Conservation (phyloP, 2,329 filamentous ascomycete genomes). For the Penicillium sp. region DNA sequence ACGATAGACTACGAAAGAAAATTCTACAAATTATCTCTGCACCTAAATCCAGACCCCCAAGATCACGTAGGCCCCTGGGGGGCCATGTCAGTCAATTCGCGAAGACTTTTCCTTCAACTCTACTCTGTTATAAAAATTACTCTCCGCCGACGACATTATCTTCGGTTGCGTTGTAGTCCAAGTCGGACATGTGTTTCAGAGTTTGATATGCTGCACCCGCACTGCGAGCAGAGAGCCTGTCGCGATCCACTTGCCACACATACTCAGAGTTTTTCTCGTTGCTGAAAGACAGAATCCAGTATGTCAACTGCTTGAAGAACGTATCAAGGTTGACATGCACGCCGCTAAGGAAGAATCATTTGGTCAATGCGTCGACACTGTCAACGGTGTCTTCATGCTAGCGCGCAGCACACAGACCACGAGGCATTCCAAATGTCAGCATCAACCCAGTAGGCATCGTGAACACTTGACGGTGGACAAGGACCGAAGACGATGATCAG, state of each 20-base stretch:
- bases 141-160: not conserved
- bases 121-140: no score
- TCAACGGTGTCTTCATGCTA: not conserved
- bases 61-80: not conserved
- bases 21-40: not conserved
- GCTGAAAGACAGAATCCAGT: not conserved
- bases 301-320: not conserved
- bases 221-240: not conserved
- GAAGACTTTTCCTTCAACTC: not conserved
- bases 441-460: not conserved
- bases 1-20: not conserved
- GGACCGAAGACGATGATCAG: not conserved
- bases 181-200: not conserved
- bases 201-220: not conserved
- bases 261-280: not conserved
- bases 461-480: not conserved
- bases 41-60: not conserved
- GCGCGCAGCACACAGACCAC: not conserved
- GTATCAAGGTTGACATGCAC: not conserved
- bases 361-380: not conserved
- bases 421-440: not conserved
- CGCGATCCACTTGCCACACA: not conserved
- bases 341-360: not conserved
- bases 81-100: not conserved
- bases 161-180: not conserved